Conservation (phyloP, 306 rosid genomes). For the Ziziphus jujuba region DNA sequence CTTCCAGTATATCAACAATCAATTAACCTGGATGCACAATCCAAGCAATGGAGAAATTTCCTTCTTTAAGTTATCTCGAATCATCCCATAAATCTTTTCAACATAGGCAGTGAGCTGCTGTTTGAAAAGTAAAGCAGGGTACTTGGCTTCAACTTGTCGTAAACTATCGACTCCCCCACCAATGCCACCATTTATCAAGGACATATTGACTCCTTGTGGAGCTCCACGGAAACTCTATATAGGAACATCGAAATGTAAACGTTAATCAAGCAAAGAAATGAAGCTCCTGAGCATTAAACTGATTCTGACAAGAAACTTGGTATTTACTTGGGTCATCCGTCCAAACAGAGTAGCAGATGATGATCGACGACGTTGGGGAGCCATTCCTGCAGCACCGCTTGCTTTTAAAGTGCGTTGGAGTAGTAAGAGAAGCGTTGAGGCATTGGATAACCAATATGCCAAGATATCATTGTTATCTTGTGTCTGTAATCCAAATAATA, state of each 20-base stretch:
- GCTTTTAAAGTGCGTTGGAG: conserved; percentile 99
- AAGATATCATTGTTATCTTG: conserved; percentile 86
- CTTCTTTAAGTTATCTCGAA: conserved; percentile 90
- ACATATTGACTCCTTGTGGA: conserved; percentile 85
- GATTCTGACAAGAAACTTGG: conserved; percentile 21
- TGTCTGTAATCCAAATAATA: conserved; percentile 53
- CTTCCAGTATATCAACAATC: conserved; percentile 5
- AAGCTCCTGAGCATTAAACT: conserved; percentile 2
- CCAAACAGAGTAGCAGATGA: conserved; percentile 88
- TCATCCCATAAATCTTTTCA: conserved; percentile 96
- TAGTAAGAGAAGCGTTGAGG: conserved; percentile 88
- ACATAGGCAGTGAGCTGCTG: conserved; percentile 99
- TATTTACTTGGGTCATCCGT: conserved; percentile 92
- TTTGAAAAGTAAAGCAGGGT: conserved; percentile 93
- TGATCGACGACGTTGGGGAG: conserved; percentile 95
- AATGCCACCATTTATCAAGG: conserved; percentile 78
- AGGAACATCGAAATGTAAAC: conserved; percentile 8
- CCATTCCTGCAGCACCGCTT: conserved; percentile 97
- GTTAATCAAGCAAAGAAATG: conserved; percentile 20
- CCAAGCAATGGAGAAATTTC: conserved; percentile 98
- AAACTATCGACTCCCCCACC: conserved; percentile 76
- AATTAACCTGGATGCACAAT: conserved; percentile 85
- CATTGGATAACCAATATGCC: conserved; percentile 96
- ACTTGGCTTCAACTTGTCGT: conserved; percentile 98
- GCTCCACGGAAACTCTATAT: conserved; percentile 80